A percentile compares a stretch with the other conserved stretches of the same genome.
These are phyloP conservation scores for Alternaria panax DNA, from an alignment of 2,329 filamentous ascomycete genomes.

Conservation along the genomic window DNA sequence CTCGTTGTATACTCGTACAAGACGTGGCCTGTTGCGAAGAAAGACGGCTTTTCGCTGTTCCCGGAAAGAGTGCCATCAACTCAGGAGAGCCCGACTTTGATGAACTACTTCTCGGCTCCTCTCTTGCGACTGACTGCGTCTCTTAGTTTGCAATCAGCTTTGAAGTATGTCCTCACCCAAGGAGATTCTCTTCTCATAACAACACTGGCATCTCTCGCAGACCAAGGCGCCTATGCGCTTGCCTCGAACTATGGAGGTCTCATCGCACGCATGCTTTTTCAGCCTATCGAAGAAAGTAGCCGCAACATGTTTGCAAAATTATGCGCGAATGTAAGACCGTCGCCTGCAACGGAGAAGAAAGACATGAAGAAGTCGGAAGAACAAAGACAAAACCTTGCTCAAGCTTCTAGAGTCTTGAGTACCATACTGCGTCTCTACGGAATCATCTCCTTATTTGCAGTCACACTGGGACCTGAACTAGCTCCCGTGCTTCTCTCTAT, in stretches of 20 bases:
- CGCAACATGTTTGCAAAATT: slow-evolving; percentile 88
- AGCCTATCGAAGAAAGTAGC: slow-evolving; percentile 93
- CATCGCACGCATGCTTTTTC: slow-evolving; percentile 86
- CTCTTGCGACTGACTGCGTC: slow-evolving; percentile 78
- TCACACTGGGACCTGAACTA: slow-evolving; percentile 75
- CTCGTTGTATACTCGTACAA: slow-evolving; percentile 73
- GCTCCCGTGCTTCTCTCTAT: slow-evolving; percentile 76
- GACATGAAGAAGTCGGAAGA: slow-evolving; percentile 14
- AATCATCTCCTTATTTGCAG: slow-evolving; percentile 73
- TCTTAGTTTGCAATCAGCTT: slow-evolving; percentile 83
- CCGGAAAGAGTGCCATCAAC: slow-evolving; percentile 53
- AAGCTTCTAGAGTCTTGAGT: slow-evolving; percentile 62
- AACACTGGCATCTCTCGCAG: slow-evolving; percentile 74
- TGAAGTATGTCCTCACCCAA: slow-evolving; percentile 94
- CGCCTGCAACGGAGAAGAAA: slow-evolving; percentile 13
- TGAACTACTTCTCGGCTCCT: slow-evolving; percentile 67
- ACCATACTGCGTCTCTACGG: slow-evolving; percentile 75
- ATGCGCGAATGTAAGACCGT: slow-evolving; percentile 57
- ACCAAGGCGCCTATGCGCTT: slow-evolving; percentile 90
- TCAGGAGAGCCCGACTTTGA: slow-evolving; percentile 25
- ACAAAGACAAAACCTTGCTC: slow-evolving; percentile 37
- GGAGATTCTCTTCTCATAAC: slow-evolving; percentile 91
- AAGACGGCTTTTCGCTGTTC: slow-evolving; percentile 74
- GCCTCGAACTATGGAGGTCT: slow-evolving; percentile 93
- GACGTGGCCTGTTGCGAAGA: slow-evolving; percentile 63